Evolutionary conservation across 2,329 filamentous ascomycete genomes (phyloP), one percentile per base, ranked within the genome.

Genomic region (Trichoderma sp.): DNA sequence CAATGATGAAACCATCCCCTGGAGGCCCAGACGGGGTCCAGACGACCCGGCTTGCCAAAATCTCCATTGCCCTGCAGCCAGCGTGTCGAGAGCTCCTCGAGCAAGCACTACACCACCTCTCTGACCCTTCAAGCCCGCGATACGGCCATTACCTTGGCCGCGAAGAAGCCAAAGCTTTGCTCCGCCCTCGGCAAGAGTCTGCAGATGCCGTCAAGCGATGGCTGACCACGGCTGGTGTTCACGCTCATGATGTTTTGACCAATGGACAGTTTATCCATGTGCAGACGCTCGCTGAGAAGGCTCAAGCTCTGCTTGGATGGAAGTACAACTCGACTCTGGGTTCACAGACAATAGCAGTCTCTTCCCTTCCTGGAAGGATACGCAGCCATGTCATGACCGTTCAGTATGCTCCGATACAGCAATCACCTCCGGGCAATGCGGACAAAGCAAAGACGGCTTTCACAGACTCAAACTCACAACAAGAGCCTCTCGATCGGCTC

Each of bases 131-230:
- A 5, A 76, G 81, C 64, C 64, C 71, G 1, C 77, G 75, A 19
- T 85, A 85, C 66, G 83, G 84, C 19, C 76, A 79, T 50, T 79
- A 85, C 68, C 78, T 84, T 68, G 74, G 77, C 17, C 78, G 80
- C 7, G 76, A 81, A 10, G 79, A 83, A 67, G 80, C 85, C 63
- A 79, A 81, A 62, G 75, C 77, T 10, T 78, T 85, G 67, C 76
- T 85, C 26, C 76, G 75, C 5, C 83, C 83, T 0, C 76, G 72
- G 15, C 69, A 72, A 9, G 71, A 75, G 3, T 76, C 81, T 0
- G 72, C 78, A 1, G 71, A 76, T 6, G 72, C 78, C 0, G 77
- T 85, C 15, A 74, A 77, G 9, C 66, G 71, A 52, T 86, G 83
- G 83, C 76, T 86, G 5, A 68, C 72, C 5, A 71, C 74, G 3